Evolutionary conservation across 495 filamentous ascomycete species (phyloP).

Genomic region (Neurospora pannonica): DNA sequence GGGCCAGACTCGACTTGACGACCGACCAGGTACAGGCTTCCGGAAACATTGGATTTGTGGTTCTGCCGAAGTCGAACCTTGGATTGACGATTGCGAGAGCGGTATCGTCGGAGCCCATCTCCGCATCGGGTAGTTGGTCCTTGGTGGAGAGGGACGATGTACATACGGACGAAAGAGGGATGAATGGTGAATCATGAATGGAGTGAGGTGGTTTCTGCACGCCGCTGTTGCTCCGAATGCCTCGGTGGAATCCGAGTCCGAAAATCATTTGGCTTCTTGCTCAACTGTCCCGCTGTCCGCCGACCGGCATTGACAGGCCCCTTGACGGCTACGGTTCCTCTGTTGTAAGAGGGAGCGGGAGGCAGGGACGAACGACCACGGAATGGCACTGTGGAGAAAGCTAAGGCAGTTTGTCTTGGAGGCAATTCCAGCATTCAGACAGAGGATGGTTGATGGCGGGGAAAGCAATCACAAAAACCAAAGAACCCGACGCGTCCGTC

Average conservation of each 20-base stretch:
- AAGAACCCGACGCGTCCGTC: background rate
- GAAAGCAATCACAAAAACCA: background rate
- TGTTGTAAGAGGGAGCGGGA: too few relatives aligned
- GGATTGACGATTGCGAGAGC: background rate
- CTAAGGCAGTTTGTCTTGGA: too few relatives aligned
- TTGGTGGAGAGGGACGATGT: background rate
- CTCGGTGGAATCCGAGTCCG: background rate
- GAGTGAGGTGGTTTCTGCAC: background rate
- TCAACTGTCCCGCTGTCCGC: background rate
- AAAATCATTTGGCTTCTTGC: background rate
- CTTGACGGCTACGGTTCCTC: background rate
- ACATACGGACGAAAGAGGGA: background rate
- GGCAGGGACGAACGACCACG: too few relatives aligned
- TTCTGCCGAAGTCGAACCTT: background rate
- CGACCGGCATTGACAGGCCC: background rate
- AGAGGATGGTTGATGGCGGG: background rate
- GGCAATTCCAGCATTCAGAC: background rate
- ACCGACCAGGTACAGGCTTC: background rate
- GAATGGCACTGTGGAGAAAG: too few relatives aligned
- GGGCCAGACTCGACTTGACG: background rate
- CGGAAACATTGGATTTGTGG: background rate
- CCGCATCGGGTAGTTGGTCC: background rate
- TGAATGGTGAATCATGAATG: background rate
- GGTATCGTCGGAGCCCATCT: background rate
- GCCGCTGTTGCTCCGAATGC: background rate